Percentiles rank a stretch among this genome's conserved stretches.
Conservation (phyloP, 352 stramenopile species). For the Phytophthora capsici region DNA sequence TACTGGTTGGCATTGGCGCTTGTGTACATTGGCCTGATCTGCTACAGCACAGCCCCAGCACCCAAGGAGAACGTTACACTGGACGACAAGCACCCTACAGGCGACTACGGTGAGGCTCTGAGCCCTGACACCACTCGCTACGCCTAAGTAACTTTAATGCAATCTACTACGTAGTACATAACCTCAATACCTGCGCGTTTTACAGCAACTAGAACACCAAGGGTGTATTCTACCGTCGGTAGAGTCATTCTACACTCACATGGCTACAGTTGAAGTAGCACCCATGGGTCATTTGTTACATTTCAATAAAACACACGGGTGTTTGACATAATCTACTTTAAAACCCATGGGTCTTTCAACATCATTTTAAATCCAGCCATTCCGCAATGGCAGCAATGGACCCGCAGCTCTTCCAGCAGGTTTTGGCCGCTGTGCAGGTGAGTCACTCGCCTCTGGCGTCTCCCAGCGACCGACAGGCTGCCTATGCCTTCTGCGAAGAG, state of each 20-base stretch:
- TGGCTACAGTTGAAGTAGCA: not conserved
- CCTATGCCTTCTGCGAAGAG: constrained; percentile 78
- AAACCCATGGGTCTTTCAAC: not conserved
- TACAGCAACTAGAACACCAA: no score
- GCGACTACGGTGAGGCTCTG: constrained; percentile 27
- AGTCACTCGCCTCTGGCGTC: constrained; percentile 67
- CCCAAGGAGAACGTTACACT: constrained; percentile 32
- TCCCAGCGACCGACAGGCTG: constrained; percentile 49
- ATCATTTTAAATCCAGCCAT: constrained; percentile 14
- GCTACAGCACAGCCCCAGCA: constrained; percentile 54
- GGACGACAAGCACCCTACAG: constrained; percentile 17
- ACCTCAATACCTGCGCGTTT: no score
- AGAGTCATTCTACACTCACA: no score
- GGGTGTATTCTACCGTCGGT: no score
- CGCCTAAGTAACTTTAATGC: constrained; percentile 13
- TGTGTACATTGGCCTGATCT: constrained; percentile 60
- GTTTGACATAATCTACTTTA: not conserved
- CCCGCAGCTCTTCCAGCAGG: constrained; percentile 68
- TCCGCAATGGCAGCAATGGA: constrained; percentile 49
- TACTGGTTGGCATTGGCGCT: constrained; percentile 68
- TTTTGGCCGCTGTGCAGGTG: constrained; percentile 76
- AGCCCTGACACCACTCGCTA: constrained; percentile 23
- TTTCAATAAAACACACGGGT: not conserved
- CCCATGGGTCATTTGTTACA: no score
- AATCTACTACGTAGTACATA: no score